These are phyloP conservation scores for Cryomyces antarcticus DNA, from an alignment of 495 filamentous ascomycete species.

Conservation along the genomic window DNA sequence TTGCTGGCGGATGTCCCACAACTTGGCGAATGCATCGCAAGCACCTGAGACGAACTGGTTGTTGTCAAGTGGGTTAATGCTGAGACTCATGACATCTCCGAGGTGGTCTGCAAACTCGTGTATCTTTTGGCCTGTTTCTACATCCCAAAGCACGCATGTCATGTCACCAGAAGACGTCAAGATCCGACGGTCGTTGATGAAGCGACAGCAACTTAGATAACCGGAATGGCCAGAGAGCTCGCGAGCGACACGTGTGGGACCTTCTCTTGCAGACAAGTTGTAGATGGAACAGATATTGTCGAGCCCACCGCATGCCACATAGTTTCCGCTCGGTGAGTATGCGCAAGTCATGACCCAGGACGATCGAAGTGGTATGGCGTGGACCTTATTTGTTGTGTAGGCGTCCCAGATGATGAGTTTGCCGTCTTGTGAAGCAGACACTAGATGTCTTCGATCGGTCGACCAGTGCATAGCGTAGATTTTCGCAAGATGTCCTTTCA, in stretches of 20 bases:
- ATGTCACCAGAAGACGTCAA: slow-evolving; percentile 97
- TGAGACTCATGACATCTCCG: slow-evolving; percentile 98
- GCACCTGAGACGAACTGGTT: slow-evolving; percentile 96
- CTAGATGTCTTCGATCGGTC: slow-evolving; percentile 90
- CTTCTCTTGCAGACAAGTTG: slow-evolving; percentile 90
- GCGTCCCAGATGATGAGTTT: slow-evolving; percentile 99
- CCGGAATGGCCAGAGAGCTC: slow-evolving; percentile 94
- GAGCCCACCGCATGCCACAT: slow-evolving; percentile 90
- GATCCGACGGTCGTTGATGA: slow-evolving; percentile 96
- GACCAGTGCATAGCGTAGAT: slow-evolving; percentile 99
- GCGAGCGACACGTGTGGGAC: slow-evolving; percentile 85
- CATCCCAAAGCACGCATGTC: slow-evolving; percentile 99
- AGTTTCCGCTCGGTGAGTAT: slow-evolving; percentile 95
- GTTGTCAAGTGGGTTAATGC: slow-evolving; percentile 97
- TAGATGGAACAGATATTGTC: slow-evolving; percentile 99
- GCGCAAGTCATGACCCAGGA: slow-evolving; percentile 99
- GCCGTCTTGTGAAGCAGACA: slow-evolving; percentile 95
- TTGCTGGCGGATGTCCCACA: slow-evolving; percentile 97
- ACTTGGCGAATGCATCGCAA: slow-evolving; percentile 93
- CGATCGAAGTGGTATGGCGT: slow-evolving; percentile 93
- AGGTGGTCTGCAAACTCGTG: slow-evolving; percentile 97
- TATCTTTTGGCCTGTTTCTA: slow-evolving; percentile 90
- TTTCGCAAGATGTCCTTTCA: slow-evolving; percentile 96
- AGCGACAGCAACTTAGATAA: slow-evolving; percentile 94
- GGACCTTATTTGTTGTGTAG: slow-evolving; percentile 98